phyloP scores from a whole-genome alignment of 1,284 basidiomycete genomes.

The Leccinum angustisporum region DNA sequence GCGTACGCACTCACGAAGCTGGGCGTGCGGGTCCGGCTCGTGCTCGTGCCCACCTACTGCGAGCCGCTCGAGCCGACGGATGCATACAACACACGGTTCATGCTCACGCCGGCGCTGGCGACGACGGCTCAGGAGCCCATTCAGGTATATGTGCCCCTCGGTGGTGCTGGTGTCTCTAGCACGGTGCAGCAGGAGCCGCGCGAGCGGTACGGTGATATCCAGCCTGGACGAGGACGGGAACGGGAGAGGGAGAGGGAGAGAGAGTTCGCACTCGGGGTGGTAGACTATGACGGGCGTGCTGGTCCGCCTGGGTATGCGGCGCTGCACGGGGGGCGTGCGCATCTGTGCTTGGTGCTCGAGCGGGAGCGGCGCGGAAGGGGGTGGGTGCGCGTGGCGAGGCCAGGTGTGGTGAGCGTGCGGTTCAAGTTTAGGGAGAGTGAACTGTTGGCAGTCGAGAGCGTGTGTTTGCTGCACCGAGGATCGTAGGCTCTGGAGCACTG shows the following conservation, averaged over 20 bases:
- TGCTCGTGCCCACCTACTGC: conserved; percentile 26
- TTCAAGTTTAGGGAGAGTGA: conserved; percentile 26
- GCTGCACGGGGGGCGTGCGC: conserved; percentile 19
- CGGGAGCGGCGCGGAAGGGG: conserved; percentile 24
- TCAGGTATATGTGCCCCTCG: conserved; percentile 19
- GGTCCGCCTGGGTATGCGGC: conserved; percentile 28
- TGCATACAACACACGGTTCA: conserved; percentile 7
- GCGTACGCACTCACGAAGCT: conserved; percentile 26
- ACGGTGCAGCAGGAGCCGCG: conserved; percentile 2
- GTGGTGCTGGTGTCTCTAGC: not conserved
- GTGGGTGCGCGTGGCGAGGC: conserved; percentile 23
- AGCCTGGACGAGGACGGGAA: conserved; percentile 7
- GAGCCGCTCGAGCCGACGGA: conserved; percentile 22
- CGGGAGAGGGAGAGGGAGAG: conserved; percentile 1
- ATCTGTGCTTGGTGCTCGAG: conserved; percentile 29
- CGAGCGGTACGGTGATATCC: conserved; percentile 16
- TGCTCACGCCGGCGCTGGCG: conserved; percentile 22
- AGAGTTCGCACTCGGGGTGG: conserved; percentile 16
- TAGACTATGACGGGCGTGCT: conserved; percentile 26
- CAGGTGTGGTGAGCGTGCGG: conserved; percentile 23
- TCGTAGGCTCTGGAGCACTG: conserved; percentile 5
- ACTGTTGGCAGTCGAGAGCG: conserved; percentile 21
- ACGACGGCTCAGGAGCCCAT: conserved; percentile 22
- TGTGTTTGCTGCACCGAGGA: conserved; percentile 25
- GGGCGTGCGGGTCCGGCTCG: conserved; percentile 18